These are phyloP conservation scores for Paragyromitra xinjiangensis DNA, from an alignment of 495 filamentous ascomycete genomes.

Conservation along the genomic window DNA sequence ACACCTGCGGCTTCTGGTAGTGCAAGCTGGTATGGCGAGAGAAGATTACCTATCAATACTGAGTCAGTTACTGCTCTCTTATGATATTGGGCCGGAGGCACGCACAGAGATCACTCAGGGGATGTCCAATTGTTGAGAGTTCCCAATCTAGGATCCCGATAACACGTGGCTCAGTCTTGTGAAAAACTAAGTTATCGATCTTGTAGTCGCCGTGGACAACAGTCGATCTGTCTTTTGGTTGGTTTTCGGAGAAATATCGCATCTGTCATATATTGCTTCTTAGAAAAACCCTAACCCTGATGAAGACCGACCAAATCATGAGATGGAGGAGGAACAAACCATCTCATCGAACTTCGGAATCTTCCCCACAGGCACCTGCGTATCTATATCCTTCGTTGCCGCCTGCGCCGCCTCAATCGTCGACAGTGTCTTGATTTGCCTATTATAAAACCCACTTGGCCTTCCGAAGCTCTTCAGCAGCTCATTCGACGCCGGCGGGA, in stretches of 20 bases:
- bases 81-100: constrained; percentile 61
- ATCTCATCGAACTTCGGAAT: constrained; percentile 85
- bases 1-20: constrained; percentile 58
- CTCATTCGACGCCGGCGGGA: constrained; percentile 71
- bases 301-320: not conserved
- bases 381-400: constrained; percentile 76
- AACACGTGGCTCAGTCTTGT: constrained; percentile 84
- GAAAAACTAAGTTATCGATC: constrained; percentile 96
- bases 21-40: constrained; percentile 52
- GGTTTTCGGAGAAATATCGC: constrained; percentile 74
- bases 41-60: constrained; percentile 42
- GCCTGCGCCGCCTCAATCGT: constrained; percentile 82
- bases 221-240: constrained; percentile 79
- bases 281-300: not conserved
- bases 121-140: constrained; percentile 95
- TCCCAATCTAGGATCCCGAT: constrained; percentile 98
- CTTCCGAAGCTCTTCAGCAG: constrained; percentile 75
- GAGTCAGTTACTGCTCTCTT: not conserved
- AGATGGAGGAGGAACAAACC: constrained; percentile 44
- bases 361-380: constrained; percentile 75
- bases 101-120: constrained; percentile 85
- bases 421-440: constrained; percentile 83
- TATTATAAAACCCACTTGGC: constrained; percentile 78
- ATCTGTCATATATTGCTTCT: constrained; percentile 55
- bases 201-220: constrained; percentile 97